Conservation (phyloP, 192 early-diverging fungal species). For the Phlyctochytrium arcticum region DNA sequence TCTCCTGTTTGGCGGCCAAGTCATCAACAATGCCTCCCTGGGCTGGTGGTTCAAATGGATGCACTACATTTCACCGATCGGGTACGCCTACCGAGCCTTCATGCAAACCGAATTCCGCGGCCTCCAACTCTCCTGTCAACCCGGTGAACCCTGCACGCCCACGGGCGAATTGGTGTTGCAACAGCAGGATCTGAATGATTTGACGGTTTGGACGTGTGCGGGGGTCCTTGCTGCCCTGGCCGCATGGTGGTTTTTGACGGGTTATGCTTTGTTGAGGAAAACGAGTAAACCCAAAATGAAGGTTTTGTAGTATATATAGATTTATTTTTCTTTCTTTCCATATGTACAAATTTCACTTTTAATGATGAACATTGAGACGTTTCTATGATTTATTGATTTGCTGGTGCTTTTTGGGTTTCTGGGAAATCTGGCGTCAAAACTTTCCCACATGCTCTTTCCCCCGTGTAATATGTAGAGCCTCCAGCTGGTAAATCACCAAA, state of each 20-base stretch:
- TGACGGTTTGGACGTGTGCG: neutral
- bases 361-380: too few species aligned
- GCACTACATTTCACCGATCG: slow-evolving; percentile 24
- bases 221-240: neutral
- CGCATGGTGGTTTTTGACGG: slow-evolving; percentile 13
- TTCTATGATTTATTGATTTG: too few species aligned
- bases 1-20: slow-evolving; percentile 38
- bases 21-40: slow-evolving; percentile 21
- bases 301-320: too few species aligned
- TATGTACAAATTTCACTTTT: too few species aligned
- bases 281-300: slow-evolving; percentile 14
- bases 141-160: neutral
- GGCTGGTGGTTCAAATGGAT: slow-evolving; percentile 26
- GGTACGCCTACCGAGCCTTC: slow-evolving; percentile 10
- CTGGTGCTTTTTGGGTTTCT: too few species aligned
- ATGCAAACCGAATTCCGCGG: slow-evolving; percentile 9
- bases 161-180: slow-evolving; percentile 5
- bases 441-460: too few species aligned
- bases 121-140: slow-evolving; percentile 4
- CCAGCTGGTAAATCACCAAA: too few species aligned
- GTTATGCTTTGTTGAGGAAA: slow-evolving; percentile 5
- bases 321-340: too few species aligned
- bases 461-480: too few species aligned
- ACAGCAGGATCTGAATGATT: slow-evolving; percentile 1
- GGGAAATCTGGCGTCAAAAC: too few species aligned